Percentiles rank a stretch among this genome's conserved stretches.
These are phyloP conservation scores for Quercus variabilis DNA, from an alignment of 306 rosid species.

Conservation along the genomic window DNA sequence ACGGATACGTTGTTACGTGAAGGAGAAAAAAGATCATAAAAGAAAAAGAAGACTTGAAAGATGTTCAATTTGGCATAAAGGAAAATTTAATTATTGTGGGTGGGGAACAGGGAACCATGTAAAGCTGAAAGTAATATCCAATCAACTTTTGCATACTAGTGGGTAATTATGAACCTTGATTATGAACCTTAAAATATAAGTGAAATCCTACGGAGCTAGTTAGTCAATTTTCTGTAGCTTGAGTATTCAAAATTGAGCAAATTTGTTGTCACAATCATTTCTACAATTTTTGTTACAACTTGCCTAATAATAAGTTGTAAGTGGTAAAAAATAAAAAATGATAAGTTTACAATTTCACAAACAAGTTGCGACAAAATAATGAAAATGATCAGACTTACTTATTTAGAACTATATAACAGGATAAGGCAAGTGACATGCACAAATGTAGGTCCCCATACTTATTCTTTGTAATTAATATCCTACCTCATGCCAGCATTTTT, in stretches of 20 bases:
- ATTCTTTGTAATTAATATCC: not conserved
- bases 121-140: not conserved
- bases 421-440: not conserved
- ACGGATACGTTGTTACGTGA: too few species aligned
- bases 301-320: accelerated
- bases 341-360: too few species aligned
- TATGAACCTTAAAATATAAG: not conserved
- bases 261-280: too few species aligned
- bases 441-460: not conserved
- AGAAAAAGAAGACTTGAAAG: not conserved
- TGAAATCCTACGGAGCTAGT: not conserved
- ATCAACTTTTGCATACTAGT: not conserved
- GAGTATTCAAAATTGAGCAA: not conserved
- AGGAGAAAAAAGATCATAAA: not conserved
- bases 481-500: not conserved
- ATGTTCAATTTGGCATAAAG: not conserved
- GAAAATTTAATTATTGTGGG: not conserved
- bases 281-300: too few species aligned
- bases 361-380: too few species aligned
- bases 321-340: too few species aligned
- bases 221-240: not conserved
- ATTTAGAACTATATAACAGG: too few species aligned
- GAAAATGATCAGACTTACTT: too few species aligned
- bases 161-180: not conserved
- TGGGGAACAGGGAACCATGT: not conserved